A percentile compares a stretch with the other conserved stretches of the same genome.
Evolutionary conservation across 2,329 filamentous ascomycete genomes (phyloP).

Genomic region (Sporothrix schenckii): DNA sequence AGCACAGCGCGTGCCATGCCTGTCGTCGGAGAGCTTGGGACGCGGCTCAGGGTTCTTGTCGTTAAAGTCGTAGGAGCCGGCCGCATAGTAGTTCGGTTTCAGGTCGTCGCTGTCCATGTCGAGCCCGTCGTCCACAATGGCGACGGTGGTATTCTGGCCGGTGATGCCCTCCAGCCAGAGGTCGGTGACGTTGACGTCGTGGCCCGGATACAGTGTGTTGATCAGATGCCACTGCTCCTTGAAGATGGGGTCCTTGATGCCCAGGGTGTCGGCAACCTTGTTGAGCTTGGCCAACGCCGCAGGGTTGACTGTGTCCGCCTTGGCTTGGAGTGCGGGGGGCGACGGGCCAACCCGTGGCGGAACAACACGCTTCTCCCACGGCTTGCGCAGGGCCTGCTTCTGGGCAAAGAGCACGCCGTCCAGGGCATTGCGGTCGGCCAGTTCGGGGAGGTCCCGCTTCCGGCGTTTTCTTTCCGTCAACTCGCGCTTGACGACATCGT

Average conservation of each 20-base stretch:
- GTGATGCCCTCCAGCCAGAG: slow-evolving; percentile 91
- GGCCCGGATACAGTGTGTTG: slow-evolving; percentile 77
- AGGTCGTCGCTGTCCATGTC: slow-evolving; percentile 95
- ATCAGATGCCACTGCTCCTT: slow-evolving; percentile 92
- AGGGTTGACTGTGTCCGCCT: slow-evolving; percentile 40
- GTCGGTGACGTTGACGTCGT: slow-evolving; percentile 95
- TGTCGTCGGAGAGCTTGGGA: slow-evolving; percentile 81
- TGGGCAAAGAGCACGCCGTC: slow-evolving; percentile 76
- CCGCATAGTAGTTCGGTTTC: slow-evolving; percentile 89
- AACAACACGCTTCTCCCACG: slow-evolving; percentile 57
- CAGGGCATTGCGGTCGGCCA: slow-evolving; percentile 56
- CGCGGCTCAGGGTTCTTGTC: slow-evolving; percentile 77
- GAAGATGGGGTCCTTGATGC: slow-evolving; percentile 88
- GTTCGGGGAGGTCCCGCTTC: slow-evolving; percentile 56
- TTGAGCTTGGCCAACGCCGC: slow-evolving; percentile 61
- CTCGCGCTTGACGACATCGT: slow-evolving; percentile 61
- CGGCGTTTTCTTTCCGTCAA: slow-evolving; percentile 60
- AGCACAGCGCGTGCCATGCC: slow-evolving; percentile 89
- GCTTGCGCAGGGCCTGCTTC: slow-evolving; percentile 65
- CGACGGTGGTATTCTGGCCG: slow-evolving; percentile 83
- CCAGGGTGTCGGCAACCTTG: slow-evolving; percentile 65
- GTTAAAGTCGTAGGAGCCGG: slow-evolving; percentile 96
- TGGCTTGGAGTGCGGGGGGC: neutral
- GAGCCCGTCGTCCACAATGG: slow-evolving; percentile 93
- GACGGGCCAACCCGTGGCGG: slow-evolving; percentile 39